These are phyloP conservation scores for Chlamydomonas sphaeroides DNA, from an alignment of 139 green algal genomes.

Conservation along the genomic window DNA sequence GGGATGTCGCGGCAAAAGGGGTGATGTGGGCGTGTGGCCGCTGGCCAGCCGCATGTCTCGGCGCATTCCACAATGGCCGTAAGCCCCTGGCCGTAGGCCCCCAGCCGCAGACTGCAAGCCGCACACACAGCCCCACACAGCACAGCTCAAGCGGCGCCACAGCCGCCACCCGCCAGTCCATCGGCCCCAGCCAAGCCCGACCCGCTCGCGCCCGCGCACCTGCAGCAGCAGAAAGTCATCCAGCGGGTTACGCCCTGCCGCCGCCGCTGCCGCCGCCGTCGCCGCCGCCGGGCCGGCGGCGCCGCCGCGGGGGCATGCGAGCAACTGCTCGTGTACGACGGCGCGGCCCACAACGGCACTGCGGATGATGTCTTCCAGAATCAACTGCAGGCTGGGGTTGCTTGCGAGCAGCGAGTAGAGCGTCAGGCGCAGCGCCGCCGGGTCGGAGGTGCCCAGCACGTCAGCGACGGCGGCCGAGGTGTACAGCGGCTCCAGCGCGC, in stretches of 20 bases:
- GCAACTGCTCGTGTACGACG: conserved; percentile 12
- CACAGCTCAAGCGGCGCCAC: too few relatives aligned
- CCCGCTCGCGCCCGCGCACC: too few relatives aligned
- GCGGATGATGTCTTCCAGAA: conserved; percentile 27
- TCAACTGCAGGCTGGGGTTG: conserved; percentile 26
- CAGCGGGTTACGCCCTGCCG: background rate
- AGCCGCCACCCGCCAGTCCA: too few relatives aligned
- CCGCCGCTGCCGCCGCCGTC: background rate
- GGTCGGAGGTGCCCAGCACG: background rate
- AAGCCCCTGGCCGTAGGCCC: too few relatives aligned
- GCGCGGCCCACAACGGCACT: background rate
- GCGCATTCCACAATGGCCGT: too few relatives aligned
- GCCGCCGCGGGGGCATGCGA: background rate
- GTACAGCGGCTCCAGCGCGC: conserved; percentile 6
- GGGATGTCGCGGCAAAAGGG: too few relatives aligned
- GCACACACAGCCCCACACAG: too few relatives aligned
- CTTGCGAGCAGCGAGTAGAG: background rate
- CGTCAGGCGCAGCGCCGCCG: background rate
- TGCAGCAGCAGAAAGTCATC: conserved; percentile 23
- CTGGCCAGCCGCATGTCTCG: too few relatives aligned
- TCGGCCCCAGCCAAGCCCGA: too few relatives aligned
- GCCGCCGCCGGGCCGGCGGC: background rate
- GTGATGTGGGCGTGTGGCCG: too few relatives aligned
- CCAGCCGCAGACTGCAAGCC: too few relatives aligned
- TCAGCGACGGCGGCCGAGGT: background rate